Evolutionary conservation across 1,284 basidiomycete species (phyloP).

Genomic region (Apiotrichum veenhuisii): DNA sequence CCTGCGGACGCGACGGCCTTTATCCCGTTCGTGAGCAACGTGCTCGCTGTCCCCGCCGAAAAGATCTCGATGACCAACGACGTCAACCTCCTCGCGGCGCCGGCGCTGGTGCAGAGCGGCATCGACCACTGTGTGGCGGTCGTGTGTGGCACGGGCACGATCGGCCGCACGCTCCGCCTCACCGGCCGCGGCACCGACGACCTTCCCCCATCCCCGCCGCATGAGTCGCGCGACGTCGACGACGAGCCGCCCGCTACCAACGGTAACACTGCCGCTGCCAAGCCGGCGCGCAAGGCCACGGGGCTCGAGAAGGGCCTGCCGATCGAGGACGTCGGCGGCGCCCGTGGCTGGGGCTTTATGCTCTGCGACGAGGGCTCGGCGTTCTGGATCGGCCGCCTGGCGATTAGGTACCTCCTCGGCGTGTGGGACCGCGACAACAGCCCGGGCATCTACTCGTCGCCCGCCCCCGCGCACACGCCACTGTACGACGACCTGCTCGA

Average conservation of each 20-base stretch:
- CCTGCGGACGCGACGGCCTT: slow-evolving; percentile 29
- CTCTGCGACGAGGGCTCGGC: slow-evolving; percentile 45
- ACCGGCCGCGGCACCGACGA: neutral
- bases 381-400: slow-evolving; percentile 42
- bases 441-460: slow-evolving; percentile 24
- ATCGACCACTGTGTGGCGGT: slow-evolving; percentile 36
- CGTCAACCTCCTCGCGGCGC: slow-evolving; percentile 44
- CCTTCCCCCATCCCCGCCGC: slow-evolving; percentile 13
- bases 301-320: slow-evolving; percentile 20
- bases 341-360: slow-evolving; percentile 43
- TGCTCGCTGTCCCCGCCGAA: slow-evolving; percentile 19
- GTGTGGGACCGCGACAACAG: slow-evolving; percentile 33
- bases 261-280: neutral
- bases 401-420: slow-evolving; percentile 33
- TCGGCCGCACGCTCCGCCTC: slow-evolving; percentile 35
- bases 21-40: slow-evolving; percentile 17
- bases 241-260: neutral
- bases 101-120: slow-evolving; percentile 28
- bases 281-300: slow-evolving; percentile 2
- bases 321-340: slow-evolving; percentile 35
- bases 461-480: slow-evolving; percentile 21
- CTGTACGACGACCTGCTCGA: slow-evolving; percentile 36
- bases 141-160: slow-evolving; percentile 42
- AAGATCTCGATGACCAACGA: slow-evolving; percentile 38
- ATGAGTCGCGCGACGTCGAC: slow-evolving; percentile 2